phyloP scores from a whole-genome alignment of 2,329 filamentous ascomycete species.

The Botrytis elliptica region DNA sequence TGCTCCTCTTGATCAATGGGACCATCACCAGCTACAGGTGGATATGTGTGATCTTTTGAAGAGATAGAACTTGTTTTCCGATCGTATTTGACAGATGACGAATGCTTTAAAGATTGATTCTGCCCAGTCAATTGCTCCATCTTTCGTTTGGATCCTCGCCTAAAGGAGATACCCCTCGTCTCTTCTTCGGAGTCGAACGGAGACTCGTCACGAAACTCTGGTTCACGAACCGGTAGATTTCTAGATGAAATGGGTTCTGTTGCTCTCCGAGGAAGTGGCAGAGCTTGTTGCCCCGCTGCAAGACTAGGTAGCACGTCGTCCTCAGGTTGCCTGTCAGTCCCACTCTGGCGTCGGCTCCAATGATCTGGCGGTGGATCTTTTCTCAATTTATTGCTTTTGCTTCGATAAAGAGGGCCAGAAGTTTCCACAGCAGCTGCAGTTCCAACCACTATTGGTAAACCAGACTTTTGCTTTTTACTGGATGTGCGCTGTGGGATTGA shows the following conservation, averaged over 20 bases:
- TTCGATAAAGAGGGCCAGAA: conserved; percentile 45
- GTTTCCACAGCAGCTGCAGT: conserved; percentile 24
- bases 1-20: conserved; percentile 2
- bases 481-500: conserved; percentile 49
- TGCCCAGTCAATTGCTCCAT: conserved; percentile 36
- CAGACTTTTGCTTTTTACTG: conserved; percentile 60
- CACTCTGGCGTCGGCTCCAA: conserved; percentile 46
- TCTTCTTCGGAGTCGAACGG: conserved; percentile 16
- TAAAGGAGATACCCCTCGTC: conserved; percentile 26
- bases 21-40: conserved; percentile 23
- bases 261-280: background rate
- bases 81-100: conserved; percentile 13
- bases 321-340: conserved; percentile 44
- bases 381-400: conserved; percentile 57
- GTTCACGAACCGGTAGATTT: background rate
- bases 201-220: conserved; percentile 7
- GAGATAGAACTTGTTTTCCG: conserved; percentile 28
- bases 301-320: conserved; percentile 21
- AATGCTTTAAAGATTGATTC: conserved; percentile 22
- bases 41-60: conserved; percentile 31
- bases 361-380: conserved; percentile 57
- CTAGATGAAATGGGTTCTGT: conserved; percentile 2
- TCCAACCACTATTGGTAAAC: conserved; percentile 36
- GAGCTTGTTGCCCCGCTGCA: background rate
- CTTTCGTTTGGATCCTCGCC: conserved; percentile 35